Conservation (phyloP, 768 basidiomycete genomes). For the Leccinum longicurvipes region DNA sequence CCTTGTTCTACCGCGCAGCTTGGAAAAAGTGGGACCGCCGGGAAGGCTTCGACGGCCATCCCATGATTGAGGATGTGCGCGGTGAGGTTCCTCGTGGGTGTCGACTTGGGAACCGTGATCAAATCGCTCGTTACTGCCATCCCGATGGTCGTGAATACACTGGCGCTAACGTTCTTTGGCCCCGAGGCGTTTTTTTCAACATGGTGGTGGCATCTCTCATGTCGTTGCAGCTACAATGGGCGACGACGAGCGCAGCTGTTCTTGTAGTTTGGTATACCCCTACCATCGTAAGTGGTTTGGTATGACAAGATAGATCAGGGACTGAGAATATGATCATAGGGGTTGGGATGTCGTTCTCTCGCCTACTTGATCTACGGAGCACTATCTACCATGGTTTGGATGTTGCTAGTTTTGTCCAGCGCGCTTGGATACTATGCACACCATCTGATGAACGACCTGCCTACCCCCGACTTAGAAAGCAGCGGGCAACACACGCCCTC, state of each 20-base stretch:
- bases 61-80: neutral
- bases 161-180: constrained; percentile 13
- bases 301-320: neutral
- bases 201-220: constrained; percentile 31
- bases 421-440: constrained; percentile 20
- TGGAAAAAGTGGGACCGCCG: constrained; percentile 3
- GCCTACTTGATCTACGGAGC: constrained; percentile 30
- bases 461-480: neutral
- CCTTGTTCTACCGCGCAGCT: constrained; percentile 17
- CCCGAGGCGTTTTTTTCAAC: constrained; percentile 21
- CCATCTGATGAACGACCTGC: neutral
- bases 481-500: neutral
- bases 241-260: constrained; percentile 28
- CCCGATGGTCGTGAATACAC: constrained; percentile 3
- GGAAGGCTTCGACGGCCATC: neutral
- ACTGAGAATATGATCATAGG: constrained; percentile 5
- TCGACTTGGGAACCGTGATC: constrained; percentile 17
- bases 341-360: constrained; percentile 35
- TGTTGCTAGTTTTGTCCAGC: constrained; percentile 30
- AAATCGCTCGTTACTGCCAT: constrained; percentile 21
- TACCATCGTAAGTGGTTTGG: constrained; percentile 20
- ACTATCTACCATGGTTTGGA: constrained; percentile 30
- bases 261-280: constrained; percentile 30
- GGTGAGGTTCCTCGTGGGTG: constrained; percentile 7
- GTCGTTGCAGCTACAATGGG: constrained; percentile 33